Evolutionary conservation across 1,139 yeast genomes (phyloP).

Genomic region (Schwanniomyces etchellsii): DNA sequence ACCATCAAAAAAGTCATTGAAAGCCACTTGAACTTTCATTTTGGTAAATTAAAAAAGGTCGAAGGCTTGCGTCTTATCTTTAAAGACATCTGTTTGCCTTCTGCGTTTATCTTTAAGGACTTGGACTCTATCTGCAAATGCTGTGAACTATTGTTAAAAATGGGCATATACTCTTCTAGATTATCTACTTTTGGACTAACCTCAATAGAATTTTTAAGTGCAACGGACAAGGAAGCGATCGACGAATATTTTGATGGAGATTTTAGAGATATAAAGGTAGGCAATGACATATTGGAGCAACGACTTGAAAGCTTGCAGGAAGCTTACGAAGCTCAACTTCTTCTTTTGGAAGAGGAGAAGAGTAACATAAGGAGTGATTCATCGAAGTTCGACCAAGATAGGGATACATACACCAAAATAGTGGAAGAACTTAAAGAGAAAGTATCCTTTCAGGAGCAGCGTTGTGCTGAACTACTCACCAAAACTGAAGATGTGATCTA

Average conservation of each 20-base stretch:
- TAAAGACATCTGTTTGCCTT: conserved; percentile 9
- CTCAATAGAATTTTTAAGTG: conserved; percentile 13
- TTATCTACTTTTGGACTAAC: conserved; percentile 16
- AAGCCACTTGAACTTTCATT: conserved; percentile 9
- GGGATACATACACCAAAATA: conserved; percentile 3
- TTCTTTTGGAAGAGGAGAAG: conserved; percentile 4
- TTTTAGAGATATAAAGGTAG: conserved; percentile 5
- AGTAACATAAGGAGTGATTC: conserved; percentile 5
- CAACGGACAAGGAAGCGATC: conserved; percentile 11
- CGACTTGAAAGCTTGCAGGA: conserved; percentile 2
- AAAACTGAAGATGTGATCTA: conserved; percentile 3
- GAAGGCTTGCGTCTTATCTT: conserved; percentile 4
- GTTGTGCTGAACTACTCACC: not conserved
- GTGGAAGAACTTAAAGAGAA: conserved; percentile 5
- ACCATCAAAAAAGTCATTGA: conserved; percentile 9
- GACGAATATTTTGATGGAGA: conserved; percentile 7
- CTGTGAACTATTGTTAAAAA: conserved; percentile 13
- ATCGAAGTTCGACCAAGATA: conserved; percentile 4
- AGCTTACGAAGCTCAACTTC: conserved; percentile 2
- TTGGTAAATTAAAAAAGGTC: conserved; percentile 7
- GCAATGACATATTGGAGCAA: not conserved
- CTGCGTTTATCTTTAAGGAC: conserved; percentile 13
- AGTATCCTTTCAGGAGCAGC: conserved; percentile 3
- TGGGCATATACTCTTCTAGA: conserved; percentile 18
- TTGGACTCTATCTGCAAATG: conserved; percentile 11